phyloP scores from a whole-genome alignment of 345 rosid species.

The Pistacia integerrima region DNA sequence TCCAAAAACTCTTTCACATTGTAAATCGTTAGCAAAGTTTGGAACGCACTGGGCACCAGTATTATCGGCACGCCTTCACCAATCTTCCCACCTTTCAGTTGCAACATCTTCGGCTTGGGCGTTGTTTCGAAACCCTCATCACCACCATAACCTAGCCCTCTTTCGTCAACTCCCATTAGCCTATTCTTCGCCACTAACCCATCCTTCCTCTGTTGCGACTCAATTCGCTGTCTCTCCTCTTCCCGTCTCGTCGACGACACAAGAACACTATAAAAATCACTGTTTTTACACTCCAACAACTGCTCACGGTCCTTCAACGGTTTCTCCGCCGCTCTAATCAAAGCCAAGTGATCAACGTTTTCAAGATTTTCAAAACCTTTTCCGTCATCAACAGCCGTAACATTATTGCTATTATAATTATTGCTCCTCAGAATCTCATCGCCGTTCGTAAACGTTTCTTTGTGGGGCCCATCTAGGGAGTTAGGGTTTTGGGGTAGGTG shows the following conservation, averaged over 20 bases:
- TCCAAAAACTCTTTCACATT: constrained; percentile 95
- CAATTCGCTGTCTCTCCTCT: constrained; percentile 89
- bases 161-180: constrained; percentile 80
- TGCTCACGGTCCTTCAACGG: constrained; percentile 81
- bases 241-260: constrained; percentile 80
- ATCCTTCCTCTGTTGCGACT: constrained; percentile 90
- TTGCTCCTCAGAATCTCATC: neutral
- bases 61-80: constrained; percentile 97
- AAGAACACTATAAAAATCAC: constrained; percentile 76
- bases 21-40: constrained; percentile 83
- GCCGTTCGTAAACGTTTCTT: constrained; percentile 6
- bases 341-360: constrained; percentile 31
- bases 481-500: constrained; percentile 47
- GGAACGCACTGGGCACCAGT: constrained; percentile 92
- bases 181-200: constrained; percentile 92
- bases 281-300: constrained; percentile 66
- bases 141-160: constrained; percentile 64
- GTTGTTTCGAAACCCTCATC: constrained; percentile 67
- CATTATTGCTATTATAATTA: constrained; percentile 4
- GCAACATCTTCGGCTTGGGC: constrained; percentile 62
- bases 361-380: constrained; percentile 29
- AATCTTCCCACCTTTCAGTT: constrained; percentile 71
- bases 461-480: neutral
- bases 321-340: constrained; percentile 61
- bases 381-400: constrained; percentile 27